Evolutionary conservation across 2,329 filamentous ascomycete species (phyloP).

Genomic region (Scedosporium minutisporum): DNA sequence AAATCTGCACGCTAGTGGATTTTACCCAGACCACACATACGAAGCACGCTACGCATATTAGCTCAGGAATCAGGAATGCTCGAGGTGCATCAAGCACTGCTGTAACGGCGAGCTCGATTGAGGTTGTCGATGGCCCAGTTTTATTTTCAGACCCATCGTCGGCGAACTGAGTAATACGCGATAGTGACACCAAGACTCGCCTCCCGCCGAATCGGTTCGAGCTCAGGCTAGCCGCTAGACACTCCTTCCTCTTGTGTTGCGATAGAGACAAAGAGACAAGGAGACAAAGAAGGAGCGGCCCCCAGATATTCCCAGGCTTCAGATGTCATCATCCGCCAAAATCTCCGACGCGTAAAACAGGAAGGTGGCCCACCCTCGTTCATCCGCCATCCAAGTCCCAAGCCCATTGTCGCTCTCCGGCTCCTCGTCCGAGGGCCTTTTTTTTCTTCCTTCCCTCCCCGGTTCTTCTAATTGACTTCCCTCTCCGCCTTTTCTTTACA

Average conservation of each 20-base stretch:
- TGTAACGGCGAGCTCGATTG: no score
- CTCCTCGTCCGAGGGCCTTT: background rate
- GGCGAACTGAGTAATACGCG: background rate
- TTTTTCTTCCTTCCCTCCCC: conserved; percentile 6
- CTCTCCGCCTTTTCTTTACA: conserved; percentile 4
- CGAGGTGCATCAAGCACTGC: no score
- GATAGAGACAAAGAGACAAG: no score
- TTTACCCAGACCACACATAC: background rate
- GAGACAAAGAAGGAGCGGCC: no score
- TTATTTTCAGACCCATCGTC: background rate
- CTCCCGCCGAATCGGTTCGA: background rate
- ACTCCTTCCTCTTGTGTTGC: no score
- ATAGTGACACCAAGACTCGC: background rate
- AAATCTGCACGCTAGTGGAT: background rate
- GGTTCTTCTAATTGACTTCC: conserved; percentile 6
- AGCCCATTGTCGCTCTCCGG: background rate
- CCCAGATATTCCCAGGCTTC: background rate
- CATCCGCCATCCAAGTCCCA: background rate
- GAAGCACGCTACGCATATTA: no score
- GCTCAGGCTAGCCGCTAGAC: no score
- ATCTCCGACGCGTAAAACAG: background rate
- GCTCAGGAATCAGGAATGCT: no score
- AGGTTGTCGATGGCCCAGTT: no score
- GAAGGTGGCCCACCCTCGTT: background rate
- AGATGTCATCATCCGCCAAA: conserved; percentile 1